Percentiles rank a stretch among this genome's conserved stretches.
These are phyloP conservation scores for Citrullus mucosospermus DNA, from an alignment of 306 rosid species.

Conservation along the genomic window DNA sequence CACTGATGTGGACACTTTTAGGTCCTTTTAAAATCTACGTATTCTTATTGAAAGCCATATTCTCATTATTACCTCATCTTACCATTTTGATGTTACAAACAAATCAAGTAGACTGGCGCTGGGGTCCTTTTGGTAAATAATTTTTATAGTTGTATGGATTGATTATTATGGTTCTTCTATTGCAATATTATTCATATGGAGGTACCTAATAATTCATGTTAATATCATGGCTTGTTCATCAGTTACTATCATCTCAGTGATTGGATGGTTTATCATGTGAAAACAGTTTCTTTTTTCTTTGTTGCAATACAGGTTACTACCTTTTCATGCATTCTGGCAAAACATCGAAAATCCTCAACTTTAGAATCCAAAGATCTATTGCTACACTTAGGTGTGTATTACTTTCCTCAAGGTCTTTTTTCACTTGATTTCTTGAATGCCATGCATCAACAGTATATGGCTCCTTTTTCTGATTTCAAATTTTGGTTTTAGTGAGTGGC, in stretches of 20 bases:
- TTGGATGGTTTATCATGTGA: background rate
- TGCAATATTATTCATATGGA: background rate
- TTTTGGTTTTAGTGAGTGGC: background rate
- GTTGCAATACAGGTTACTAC: constrained; percentile 50
- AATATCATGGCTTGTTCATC: background rate
- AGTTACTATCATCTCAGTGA: background rate
- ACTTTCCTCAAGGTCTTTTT: constrained; percentile 9
- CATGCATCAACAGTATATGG: background rate
- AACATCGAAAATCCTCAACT: constrained; percentile 88
- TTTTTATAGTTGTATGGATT: background rate
- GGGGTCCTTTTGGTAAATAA: background rate
- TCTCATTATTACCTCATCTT: background rate
- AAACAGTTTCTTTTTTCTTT: background rate
- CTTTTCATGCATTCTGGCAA: constrained; percentile 83
- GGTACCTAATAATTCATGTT: background rate
- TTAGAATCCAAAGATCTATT: constrained; percentile 88
- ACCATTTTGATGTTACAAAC: background rate
- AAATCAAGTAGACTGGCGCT: background rate
- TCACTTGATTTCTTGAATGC: constrained; percentile 6
- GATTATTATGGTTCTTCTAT: background rate
- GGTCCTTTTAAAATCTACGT: background rate
- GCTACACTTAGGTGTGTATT: constrained; percentile 76
- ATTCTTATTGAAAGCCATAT: background rate
- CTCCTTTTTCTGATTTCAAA: background rate
- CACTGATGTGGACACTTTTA: background rate